A percentile compares a stretch with the other conserved stretches of the same genome.
phyloP scores from a whole-genome alignment of 2,329 filamentous ascomycete species.

The Bipolaris oryzae region DNA sequence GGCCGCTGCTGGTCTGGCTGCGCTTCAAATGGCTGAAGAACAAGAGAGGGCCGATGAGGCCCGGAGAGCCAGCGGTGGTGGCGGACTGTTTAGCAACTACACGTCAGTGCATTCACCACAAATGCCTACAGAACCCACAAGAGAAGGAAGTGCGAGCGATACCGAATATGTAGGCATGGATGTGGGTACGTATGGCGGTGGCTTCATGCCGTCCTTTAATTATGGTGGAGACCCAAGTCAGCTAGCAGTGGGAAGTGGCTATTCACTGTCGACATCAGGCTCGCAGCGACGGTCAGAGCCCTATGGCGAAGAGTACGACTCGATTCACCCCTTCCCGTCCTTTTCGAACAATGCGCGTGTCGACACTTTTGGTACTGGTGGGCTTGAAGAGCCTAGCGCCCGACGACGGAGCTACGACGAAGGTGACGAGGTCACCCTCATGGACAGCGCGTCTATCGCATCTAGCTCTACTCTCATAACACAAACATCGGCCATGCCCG shows the following conservation, averaged over 20 bases:
- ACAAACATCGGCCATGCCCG: constrained; percentile 44
- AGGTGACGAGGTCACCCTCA: constrained; percentile 73
- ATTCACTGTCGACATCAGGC: constrained; percentile 52
- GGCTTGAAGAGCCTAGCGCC: constrained; percentile 73
- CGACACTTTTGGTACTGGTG: constrained; percentile 89
- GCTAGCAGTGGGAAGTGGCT: constrained; percentile 46
- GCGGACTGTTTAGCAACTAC: constrained; percentile 59
- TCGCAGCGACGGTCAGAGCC: constrained; percentile 54
- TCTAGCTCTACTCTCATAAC: constrained; percentile 33
- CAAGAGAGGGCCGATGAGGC: constrained; percentile 67
- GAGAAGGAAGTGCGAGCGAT: constrained; percentile 57
- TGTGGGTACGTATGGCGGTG: constrained; percentile 74
- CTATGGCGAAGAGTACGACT: constrained; percentile 52
- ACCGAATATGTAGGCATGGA: constrained; percentile 76
- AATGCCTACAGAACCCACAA: constrained; percentile 41
- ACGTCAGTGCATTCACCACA: constrained; percentile 51
- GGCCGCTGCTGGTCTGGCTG: constrained; percentile 80
- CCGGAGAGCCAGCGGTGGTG: constrained; percentile 64
- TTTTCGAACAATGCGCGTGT: constrained; percentile 70
- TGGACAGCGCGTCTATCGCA: constrained; percentile 41
- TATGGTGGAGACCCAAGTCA: constrained; percentile 62
- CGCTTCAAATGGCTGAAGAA: constrained; percentile 82
- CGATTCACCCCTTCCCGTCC: constrained; percentile 63
- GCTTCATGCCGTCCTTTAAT: constrained; percentile 66
- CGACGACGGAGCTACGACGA: constrained; percentile 88